Conservation (phyloP, 139 green algal genomes). For the Chlorella sp. region DNA sequence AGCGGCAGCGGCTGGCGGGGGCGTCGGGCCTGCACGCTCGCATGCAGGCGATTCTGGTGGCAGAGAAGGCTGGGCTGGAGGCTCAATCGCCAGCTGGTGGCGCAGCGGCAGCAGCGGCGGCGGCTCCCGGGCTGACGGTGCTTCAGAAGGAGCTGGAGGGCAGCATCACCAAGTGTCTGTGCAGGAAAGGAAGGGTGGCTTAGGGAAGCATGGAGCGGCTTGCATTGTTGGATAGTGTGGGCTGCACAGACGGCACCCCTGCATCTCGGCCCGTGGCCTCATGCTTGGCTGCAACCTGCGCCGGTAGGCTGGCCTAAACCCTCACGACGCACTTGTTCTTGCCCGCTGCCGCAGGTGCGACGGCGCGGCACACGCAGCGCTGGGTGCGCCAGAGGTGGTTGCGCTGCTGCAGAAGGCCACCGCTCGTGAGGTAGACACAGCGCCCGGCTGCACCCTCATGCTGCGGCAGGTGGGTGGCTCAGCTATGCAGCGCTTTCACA, state of each 20-base stretch:
- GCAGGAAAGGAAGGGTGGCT: too few species aligned
- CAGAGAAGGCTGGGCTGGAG: constrained; percentile 7
- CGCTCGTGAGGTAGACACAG: constrained; percentile 18
- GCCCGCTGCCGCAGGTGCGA: constrained; percentile 3
- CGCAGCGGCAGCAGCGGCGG: neutral
- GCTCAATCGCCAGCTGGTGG: neutral
- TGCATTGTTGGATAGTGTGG: too few species aligned
- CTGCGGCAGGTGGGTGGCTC: neutral
- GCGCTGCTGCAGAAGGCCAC: constrained; percentile 19
- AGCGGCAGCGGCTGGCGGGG: constrained; percentile 13
- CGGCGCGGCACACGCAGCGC: neutral
- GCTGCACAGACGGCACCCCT: too few species aligned
- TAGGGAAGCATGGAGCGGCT: too few species aligned
- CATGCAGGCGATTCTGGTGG: constrained; percentile 23
- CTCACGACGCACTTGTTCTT: too few species aligned
- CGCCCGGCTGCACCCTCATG: neutral
- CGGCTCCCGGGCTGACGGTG: constrained; percentile 1
- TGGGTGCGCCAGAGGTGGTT: constrained; percentile 7
- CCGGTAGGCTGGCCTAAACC: too few species aligned
- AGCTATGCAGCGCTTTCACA: neutral
- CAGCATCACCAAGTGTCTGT: constrained; percentile 32
- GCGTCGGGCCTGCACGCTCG: constrained; percentile 17
- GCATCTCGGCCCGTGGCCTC: too few species aligned
- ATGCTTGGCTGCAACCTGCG: too few species aligned
- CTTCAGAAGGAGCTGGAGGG: constrained; percentile 6